Base-by-base conservation (phyloP, 1,284 basidiomycete genomes). In the Ganoderma lucidum region DNA sequence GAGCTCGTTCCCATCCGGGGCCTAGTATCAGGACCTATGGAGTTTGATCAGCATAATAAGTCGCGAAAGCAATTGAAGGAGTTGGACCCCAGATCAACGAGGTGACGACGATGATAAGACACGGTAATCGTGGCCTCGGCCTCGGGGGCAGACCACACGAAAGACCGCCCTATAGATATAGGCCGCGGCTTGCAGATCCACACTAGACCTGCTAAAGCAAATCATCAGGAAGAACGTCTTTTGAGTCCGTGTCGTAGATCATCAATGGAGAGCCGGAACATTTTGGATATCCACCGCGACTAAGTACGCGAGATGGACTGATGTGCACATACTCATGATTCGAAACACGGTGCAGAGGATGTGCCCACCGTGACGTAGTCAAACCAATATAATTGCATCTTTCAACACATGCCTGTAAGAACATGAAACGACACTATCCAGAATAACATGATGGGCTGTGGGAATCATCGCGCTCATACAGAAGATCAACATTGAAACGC, bases 391-490 rank as follows among this genome's bases (percentile, higher is more conserved):
- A 35, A 42, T 42, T 42, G 35, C 35, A 35, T 19, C 44, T 6
- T 42, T 42, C 41, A 14, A 14, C 41, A 15, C 10, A 42, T 42
- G 35, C 35, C 12, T 42, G 12, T 42, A 42, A 14, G 41, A 42
- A 42, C 10, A 42, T 2, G 12, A 42, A 42, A 42, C 14, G 12
- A 3, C 14, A 42, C 35, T 8, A n/a, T 48, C 6, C 32, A 6
- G 17, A 23, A 8, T 14, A 53, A 12, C 23, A 53, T 8, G 3
- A 28, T 17, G 15, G 6, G 12, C 28, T 58, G 30, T 12, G 32
- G 12, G 19, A 51, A 4, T 70, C 70, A 28, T 71, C 72, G 15
- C 70, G 69, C 37, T 67, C 70, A 35, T 69, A 68, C 17, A 65
- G 41, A 28, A 73, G 60, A n/a, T 69, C 68, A 2, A 69, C 71